These are phyloP conservation scores for Clarireedia monteithiana DNA, from an alignment of 2,329 filamentous ascomycete species.

Conservation along the genomic window DNA sequence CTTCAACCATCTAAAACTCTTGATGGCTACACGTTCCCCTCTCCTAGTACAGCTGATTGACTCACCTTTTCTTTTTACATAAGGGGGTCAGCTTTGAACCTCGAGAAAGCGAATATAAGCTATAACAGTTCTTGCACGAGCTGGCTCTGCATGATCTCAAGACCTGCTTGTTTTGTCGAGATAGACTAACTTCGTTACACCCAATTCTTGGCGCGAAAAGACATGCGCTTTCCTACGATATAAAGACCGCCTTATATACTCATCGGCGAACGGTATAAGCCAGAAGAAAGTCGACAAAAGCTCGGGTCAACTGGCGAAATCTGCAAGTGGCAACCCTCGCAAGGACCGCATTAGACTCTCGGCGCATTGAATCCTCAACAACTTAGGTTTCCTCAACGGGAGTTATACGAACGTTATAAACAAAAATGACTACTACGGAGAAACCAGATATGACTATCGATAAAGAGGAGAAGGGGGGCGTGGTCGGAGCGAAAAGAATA, in stretches of 20 bases:
- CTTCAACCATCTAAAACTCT: neutral
- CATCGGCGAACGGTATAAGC: too few species aligned
- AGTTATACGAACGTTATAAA: too few species aligned
- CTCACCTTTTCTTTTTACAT: neutral
- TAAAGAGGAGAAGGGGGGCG: slow-evolving; percentile 2
- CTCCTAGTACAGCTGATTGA: neutral
- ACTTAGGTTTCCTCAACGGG: too few species aligned
- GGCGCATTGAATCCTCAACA: too few species aligned
- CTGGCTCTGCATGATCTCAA: slow-evolving; percentile 10
- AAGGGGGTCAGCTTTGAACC: neutral
- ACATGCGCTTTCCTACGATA: neutral
- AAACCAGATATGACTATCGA: neutral
- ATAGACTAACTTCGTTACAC: neutral
- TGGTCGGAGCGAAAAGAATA: neutral
- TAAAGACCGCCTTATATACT: neutral
- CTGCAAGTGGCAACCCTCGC: too few species aligned
- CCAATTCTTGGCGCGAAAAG: neutral
- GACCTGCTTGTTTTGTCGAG: neutral
- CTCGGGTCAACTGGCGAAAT: too few species aligned
- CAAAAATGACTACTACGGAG: neutral
- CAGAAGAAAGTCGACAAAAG: too few species aligned
- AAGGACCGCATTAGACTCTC: too few species aligned
- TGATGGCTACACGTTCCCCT: neutral
- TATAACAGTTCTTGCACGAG: slow-evolving; percentile 4
- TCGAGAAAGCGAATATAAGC: neutral